phyloP scores from a whole-genome alignment of 352 stramenopile genomes.

The Phytopythium sindhum region DNA sequence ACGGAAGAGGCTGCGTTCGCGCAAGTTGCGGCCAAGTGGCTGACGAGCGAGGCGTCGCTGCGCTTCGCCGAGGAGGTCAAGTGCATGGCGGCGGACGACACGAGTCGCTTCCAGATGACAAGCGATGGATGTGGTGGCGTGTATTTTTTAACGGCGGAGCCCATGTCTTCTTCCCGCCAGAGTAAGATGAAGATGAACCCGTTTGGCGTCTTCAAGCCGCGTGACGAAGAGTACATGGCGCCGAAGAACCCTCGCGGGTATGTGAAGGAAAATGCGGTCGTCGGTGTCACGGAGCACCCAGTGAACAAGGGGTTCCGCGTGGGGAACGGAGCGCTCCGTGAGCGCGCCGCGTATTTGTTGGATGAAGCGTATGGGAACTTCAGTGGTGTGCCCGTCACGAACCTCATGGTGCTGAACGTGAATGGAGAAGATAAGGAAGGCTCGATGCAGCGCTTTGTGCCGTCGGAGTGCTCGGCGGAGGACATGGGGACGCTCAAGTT shows the following conservation, averaged over 20 bases:
- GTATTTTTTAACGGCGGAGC: conserved; percentile 45
- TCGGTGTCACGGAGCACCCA: conserved; percentile 76
- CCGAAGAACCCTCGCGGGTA: conserved; percentile 97
- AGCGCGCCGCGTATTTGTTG: conserved; percentile 81
- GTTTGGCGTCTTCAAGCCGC: conserved; percentile 95
- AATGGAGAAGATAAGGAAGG: conserved; percentile 75
- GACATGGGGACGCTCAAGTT: conserved; percentile 88
- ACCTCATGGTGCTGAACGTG: conserved; percentile 61
- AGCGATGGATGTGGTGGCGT: conserved; percentile 77
- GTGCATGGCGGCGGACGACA: conserved; percentile 23
- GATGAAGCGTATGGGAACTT: conserved; percentile 78
- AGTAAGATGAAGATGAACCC: conserved; percentile 24
- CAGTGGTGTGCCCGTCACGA: conserved; percentile 81
- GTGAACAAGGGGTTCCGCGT: conserved; percentile 85
- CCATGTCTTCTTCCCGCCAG: conserved; percentile 27
- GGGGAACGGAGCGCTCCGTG: conserved; percentile 80
- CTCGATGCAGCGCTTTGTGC: conserved; percentile 82
- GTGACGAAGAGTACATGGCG: conserved; percentile 98
- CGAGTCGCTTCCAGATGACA: conserved; percentile 56
- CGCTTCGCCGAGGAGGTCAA: conserved; percentile 44
- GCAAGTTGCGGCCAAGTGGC: conserved; percentile 31
- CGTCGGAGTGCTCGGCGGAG: conserved; percentile 80
- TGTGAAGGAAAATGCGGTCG: conserved; percentile 77
- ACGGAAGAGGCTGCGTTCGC: conserved; percentile 11
- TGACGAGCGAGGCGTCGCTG: conserved; percentile 37